phyloP scores from a whole-genome alignment of 2,329 filamentous ascomycete species.

The Pseudocercospora fuligena region DNA sequence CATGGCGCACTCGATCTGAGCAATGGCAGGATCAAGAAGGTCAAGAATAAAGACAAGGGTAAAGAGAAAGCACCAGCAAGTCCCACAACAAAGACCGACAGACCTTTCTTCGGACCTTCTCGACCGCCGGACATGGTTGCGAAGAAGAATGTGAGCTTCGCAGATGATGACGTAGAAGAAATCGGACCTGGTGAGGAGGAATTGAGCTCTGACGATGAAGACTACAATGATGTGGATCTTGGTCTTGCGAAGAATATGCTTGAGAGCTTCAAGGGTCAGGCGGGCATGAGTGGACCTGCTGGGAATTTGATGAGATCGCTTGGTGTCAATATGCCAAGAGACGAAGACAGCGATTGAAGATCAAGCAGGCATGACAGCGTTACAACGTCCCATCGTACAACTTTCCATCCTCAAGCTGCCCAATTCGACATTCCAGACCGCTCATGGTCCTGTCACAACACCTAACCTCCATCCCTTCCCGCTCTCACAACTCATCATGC shows the following conservation, averaged over 20 bases:
- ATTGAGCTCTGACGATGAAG: conserved; percentile 48
- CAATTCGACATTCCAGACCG: no score
- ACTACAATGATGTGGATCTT: conserved; percentile 77
- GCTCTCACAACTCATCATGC: conserved; percentile 23
- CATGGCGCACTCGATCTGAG: conserved; percentile 66
- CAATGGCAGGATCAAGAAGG: conserved; percentile 31
- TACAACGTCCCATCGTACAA: background rate
- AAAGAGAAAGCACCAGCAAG: conserved; percentile 32
- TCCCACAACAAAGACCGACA: conserved; percentile 14
- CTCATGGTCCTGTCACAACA: no score
- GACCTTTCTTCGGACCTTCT: conserved; percentile 38
- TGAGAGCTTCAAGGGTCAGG: conserved; percentile 91
- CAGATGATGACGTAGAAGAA: conserved; percentile 44
- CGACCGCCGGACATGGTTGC: conserved; percentile 35
- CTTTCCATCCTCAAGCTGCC: no score
- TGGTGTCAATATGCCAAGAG: conserved; percentile 79
- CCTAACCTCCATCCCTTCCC: background rate
- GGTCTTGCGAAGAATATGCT: conserved; percentile 89
- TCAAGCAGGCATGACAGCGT: background rate
- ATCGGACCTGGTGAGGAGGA: conserved; percentile 44
- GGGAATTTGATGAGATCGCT: conserved; percentile 87
- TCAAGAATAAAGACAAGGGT: conserved; percentile 38
- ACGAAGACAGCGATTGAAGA: conserved; percentile 61
- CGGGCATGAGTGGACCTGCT: conserved; percentile 80
- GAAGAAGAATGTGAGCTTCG: conserved; percentile 34